Conservation (phyloP, 495 filamentous ascomycete species). For the Penicillium paradoxum region DNA sequence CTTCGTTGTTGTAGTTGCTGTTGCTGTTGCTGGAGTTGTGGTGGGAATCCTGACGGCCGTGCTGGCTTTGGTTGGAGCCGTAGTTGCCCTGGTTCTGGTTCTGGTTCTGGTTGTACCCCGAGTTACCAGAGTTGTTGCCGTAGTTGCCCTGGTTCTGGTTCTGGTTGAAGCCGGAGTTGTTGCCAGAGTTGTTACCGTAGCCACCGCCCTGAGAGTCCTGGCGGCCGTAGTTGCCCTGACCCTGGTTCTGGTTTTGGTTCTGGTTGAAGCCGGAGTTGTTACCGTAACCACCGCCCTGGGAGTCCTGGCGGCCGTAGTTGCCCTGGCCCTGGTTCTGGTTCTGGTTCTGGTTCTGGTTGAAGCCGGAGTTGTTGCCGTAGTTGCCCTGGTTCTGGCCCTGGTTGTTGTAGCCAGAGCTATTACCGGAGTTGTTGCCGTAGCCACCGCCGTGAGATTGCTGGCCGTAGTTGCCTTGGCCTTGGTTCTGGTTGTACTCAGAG, state of each 20-base stretch:
- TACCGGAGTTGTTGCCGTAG: conserved; percentile 1
- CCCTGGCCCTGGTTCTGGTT: conserved; percentile 1
- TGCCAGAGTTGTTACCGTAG: conserved; percentile 12
- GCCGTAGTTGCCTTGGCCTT: conserved; percentile 10
- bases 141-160: neutral
- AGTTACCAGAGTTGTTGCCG: conserved; percentile 5
- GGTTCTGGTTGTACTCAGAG: conserved; percentile 4
- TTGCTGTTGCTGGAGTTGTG: neutral
- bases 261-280: neutral
- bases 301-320: conserved; percentile 2
- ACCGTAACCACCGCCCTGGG: neutral
- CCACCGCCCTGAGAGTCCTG: neutral
- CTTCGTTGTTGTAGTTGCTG: conserved; percentile 22
- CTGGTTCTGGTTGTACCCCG: conserved; percentile 13
- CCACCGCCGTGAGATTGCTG: neutral
- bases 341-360: neutral
- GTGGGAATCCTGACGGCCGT: conserved; percentile 7
- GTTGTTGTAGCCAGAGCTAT: neutral
- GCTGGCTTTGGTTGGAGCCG: neutral
- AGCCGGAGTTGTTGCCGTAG: neutral
- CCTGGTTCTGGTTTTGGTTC: neutral
- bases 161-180: conserved; percentile 13
- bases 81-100: conserved; percentile 27
- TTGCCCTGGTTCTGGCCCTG: neutral
- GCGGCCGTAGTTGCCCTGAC: neutral